A percentile compares a stretch with the other conserved stretches of the same genome.
Conservation (phyloP, 805 yeast species). For the Brettanomyces naardenensis region DNA sequence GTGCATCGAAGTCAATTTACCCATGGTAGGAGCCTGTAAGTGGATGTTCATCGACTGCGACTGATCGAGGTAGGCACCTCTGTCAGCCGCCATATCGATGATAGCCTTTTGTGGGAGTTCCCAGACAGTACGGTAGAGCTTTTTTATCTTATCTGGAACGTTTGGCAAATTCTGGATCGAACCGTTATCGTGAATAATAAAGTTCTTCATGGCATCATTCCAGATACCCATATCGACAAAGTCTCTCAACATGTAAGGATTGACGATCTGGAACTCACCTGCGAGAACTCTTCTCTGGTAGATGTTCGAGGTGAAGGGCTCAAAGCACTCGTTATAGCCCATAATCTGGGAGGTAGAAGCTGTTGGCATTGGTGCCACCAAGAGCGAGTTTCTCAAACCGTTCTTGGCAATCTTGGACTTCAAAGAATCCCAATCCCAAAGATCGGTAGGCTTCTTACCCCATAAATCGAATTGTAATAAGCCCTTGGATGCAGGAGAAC, state of each 20-base stretch:
- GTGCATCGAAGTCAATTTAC: slow-evolving; percentile 95
- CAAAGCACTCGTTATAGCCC: slow-evolving; percentile 57
- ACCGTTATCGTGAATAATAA: slow-evolving; percentile 48
- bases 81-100: slow-evolving; percentile 80
- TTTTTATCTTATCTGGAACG: slow-evolving; percentile 46
- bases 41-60: slow-evolving; percentile 92
- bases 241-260: slow-evolving; percentile 50
- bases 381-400: slow-evolving; percentile 51
- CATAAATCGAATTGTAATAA: slow-evolving; percentile 50
- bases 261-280: slow-evolving; percentile 58
- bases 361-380: slow-evolving; percentile 62
- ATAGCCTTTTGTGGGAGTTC: slow-evolving; percentile 82
- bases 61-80: slow-evolving; percentile 75
- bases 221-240: slow-evolving; percentile 51
- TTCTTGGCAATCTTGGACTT: slow-evolving; percentile 39
- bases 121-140: slow-evolving; percentile 72
- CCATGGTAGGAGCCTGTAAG: slow-evolving; percentile 91
- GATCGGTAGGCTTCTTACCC: slow-evolving; percentile 50
- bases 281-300: slow-evolving; percentile 56
- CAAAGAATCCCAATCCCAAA: slow-evolving; percentile 52
- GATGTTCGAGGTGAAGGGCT: slow-evolving; percentile 55
- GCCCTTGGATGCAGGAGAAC: slow-evolving; percentile 55
- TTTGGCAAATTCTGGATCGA: slow-evolving; percentile 48
- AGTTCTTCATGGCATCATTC: slow-evolving; percentile 51
- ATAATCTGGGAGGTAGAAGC: slow-evolving; percentile 60